Base-by-base conservation (phyloP, 2,329 filamentous ascomycete species). In the Botryosphaeria dothidea region DNA sequence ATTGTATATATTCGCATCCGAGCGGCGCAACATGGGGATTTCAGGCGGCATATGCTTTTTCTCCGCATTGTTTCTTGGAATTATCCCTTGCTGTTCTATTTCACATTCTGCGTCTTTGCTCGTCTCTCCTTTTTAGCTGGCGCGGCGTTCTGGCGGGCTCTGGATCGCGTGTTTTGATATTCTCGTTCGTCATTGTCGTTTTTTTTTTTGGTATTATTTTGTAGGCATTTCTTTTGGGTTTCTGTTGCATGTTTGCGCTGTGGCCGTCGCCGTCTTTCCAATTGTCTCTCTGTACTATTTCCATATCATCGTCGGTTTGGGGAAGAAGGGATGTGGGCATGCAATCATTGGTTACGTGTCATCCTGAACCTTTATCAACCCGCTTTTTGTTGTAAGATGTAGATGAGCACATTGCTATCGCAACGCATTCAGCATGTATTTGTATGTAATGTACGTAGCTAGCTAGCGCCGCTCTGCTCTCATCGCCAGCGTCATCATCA, bases 71-170 rank as follows among this genome's bases (percentile, higher is more conserved):
- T 48, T 46, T 48, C 57, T 61, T 21, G 29, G 11, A n/a, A 13
- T n/a, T n/a, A n/a, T n/a, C 45, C 31, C 43, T 27, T 7, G 36
- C 38, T 38, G 19, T 25, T 49, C 43, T 7, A 6, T 34, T 49
- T 45, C 7, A n/a, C n/a, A n/a, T 41, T 29, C 19, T 17, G 1
- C 36, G 46, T 61, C 38, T 19, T 34, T 61, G 43, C 45, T 61
- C 57, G 15, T 48, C 45, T 61, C 57, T 61, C 57, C n/a, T 49
- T 58, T 27, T n/a, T n/a, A n/a, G 3, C 6, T 6, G 54, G 54
- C 54, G 38, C 54, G 54, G 54, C 54, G 36, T 58, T 45, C 54
- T 58, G 54, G 54, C 36, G 23, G 54, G 54, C 9, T 21, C 54
- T 58, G 41, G 54, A 58, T 58, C 54, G 54, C 54, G 9, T 58